Conservation (phyloP, 75 land plant species). For the Ceratopteris richardii region DNA sequence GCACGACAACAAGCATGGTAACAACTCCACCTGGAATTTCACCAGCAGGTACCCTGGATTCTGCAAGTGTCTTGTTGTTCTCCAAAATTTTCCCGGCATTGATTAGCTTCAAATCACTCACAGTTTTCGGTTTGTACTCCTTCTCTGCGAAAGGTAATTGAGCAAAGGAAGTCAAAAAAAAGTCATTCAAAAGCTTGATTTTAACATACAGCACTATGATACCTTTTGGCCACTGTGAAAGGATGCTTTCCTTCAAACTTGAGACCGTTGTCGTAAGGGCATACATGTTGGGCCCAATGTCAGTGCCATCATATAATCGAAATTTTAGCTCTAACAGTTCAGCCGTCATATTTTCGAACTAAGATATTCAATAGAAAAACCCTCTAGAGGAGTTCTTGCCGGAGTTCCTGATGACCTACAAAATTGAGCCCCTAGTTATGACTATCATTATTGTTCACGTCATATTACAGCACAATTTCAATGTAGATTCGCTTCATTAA, state of each 20-base stretch:
- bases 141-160: conserved; percentile 4
- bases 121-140: conserved; percentile 18
- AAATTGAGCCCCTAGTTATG: no score
- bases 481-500: no score
- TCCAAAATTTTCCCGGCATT: conserved; percentile 33
- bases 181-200: neutral
- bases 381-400: no score
- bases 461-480: no score
- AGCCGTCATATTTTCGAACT: conserved; percentile 7
- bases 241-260: conserved; percentile 25
- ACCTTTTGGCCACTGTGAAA: conserved; percentile 33
- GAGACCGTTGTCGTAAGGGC: conserved; percentile 21
- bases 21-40: conserved; percentile 28
- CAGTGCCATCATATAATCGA: conserved; percentile 26
- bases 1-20: conserved; percentile 38
- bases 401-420: no score
- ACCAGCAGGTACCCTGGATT: conserved; percentile 26
- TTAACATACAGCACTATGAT: neutral
- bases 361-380: no score
- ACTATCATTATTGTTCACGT: no score
- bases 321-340: conserved; percentile 28
- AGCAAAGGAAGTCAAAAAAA: neutral
- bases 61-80: conserved; percentile 24
- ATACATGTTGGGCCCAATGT: conserved; percentile 29
- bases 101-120: conserved; percentile 27